Percentiles rank a stretch among this genome's conserved stretches.
Conservation (phyloP, 495 filamentous ascomycete species). For the Pyrenula massariospora region DNA sequence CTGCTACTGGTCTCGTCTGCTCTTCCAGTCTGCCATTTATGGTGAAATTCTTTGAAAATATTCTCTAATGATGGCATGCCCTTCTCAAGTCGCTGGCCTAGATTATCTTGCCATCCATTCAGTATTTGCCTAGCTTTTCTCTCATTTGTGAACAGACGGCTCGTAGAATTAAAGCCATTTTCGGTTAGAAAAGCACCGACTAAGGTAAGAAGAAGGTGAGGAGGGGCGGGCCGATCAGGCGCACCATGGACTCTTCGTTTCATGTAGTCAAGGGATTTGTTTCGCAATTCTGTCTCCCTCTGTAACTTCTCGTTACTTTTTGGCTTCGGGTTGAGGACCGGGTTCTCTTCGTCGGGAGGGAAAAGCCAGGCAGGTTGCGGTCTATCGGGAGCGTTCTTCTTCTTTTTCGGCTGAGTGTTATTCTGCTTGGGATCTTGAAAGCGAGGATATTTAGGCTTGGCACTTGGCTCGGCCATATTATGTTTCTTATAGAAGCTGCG, state of each 20-base stretch:
- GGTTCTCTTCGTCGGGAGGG: conserved; percentile 16
- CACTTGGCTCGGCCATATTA: background rate
- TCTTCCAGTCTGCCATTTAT: conserved; percentile 17
- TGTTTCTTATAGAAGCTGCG: too few relatives aligned
- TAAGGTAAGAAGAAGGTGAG: conserved; percentile 50
- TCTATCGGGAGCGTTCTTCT: conserved; percentile 22
- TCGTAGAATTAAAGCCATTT: conserved; percentile 48
- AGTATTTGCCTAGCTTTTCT: conserved; percentile 29
- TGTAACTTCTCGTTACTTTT: conserved; percentile 9
- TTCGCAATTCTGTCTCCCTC: conserved; percentile 10
- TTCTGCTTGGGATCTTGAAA: background rate
- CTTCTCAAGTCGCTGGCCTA: conserved; percentile 18
- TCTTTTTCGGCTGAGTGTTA: conserved; percentile 7
- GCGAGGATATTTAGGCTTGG: background rate
- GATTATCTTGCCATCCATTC: conserved; percentile 19
- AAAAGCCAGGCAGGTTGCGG: conserved; percentile 18
- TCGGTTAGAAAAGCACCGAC: conserved; percentile 55
- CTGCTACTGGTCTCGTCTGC: conserved; percentile 17
- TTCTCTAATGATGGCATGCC: conserved; percentile 31
- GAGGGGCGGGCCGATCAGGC: conserved; percentile 21
- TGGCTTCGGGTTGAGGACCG: conserved; percentile 14
- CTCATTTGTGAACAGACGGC: conserved; percentile 47
- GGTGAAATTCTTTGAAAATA: conserved; percentile 37
- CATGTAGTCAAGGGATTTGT: conserved; percentile 10
- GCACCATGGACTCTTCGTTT: conserved; percentile 4